These are phyloP conservation scores for Colletotrichum truncatum DNA, from an alignment of 2,329 filamentous ascomycete genomes.

Conservation along the genomic window DNA sequence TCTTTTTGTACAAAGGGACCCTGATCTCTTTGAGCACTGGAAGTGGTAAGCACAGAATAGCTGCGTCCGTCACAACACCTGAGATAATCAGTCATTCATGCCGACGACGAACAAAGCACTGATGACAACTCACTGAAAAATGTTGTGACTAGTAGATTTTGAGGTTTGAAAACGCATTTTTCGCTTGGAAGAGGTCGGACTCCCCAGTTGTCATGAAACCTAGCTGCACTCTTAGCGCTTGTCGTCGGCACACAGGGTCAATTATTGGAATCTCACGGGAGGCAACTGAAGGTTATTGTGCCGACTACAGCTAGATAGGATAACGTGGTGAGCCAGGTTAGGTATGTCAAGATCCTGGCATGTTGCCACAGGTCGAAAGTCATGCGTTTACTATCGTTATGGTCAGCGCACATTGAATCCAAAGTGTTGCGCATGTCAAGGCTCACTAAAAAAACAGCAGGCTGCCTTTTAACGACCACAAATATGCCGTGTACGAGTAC, in stretches of 20 bases:
- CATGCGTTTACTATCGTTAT: slow-evolving; percentile 32
- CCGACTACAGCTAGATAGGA: slow-evolving; percentile 13
- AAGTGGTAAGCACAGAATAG: slow-evolving; percentile 7
- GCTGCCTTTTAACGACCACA: slow-evolving; percentile 44
- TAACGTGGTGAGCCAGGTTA: slow-evolving; percentile 10
- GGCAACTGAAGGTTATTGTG: slow-evolving; percentile 15
- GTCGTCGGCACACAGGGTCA: background rate
- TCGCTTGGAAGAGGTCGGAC: slow-evolving; percentile 13
- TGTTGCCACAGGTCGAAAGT: slow-evolving; percentile 37
- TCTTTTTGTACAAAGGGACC: slow-evolving; percentile 9
- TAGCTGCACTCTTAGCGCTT: background rate
- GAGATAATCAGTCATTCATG: background rate
- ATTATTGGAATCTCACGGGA: too few relatives aligned
- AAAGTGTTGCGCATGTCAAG: accelerated
- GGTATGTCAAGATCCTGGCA: slow-evolving; percentile 4
- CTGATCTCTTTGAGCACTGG: slow-evolving; percentile 13
- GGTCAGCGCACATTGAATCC: background rate
- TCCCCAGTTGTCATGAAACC: slow-evolving; percentile 15
- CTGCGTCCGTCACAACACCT: slow-evolving; percentile 18
- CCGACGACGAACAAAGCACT: too few relatives aligned
- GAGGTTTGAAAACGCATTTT: slow-evolving; percentile 33
- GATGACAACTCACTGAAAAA: slow-evolving; percentile 18
- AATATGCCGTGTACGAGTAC: slow-evolving; percentile 48
- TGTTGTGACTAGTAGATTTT: slow-evolving; percentile 34
- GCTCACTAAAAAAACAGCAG: slow-evolving; percentile 38